A percentile compares a stretch with the other conserved stretches of the same genome.
phyloP scores from a whole-genome alignment of 306 rosid genomes.

The Malus fusca region DNA sequence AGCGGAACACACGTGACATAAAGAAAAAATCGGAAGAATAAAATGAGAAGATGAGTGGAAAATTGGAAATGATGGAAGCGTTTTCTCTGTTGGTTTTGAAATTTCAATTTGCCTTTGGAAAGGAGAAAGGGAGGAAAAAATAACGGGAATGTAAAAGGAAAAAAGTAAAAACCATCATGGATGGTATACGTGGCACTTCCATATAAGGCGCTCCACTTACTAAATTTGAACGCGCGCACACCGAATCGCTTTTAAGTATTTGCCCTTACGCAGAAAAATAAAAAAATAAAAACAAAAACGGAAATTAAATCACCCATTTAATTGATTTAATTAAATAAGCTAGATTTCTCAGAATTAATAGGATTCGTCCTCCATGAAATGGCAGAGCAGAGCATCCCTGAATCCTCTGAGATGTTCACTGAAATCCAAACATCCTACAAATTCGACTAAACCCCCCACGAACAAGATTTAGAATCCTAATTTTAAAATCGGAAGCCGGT shows the following conservation, averaged over 20 bases:
- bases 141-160: background rate
- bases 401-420: background rate
- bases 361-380: background rate
- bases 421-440: background rate
- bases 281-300: background rate
- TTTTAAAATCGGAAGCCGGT: constrained; percentile 1
- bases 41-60: too few species aligned
- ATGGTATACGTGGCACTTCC: background rate
- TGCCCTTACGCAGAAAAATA: background rate
- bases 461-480: background rate
- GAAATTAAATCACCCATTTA: background rate
- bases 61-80: too few species aligned
- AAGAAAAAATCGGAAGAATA: too few species aligned
- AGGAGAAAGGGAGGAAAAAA: too few species aligned
- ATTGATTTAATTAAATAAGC: background rate
- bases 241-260: background rate
- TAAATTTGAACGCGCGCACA: background rate
- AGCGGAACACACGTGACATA: too few species aligned
- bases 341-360: background rate
- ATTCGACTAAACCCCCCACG: background rate
- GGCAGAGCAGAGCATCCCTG: background rate
- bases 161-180: background rate
- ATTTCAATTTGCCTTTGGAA: too few species aligned
- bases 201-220: background rate
- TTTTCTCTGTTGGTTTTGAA: too few species aligned